phyloP scores from a whole-genome alignment of 78 protist species.

The Anaeramoeba ignava region DNA sequence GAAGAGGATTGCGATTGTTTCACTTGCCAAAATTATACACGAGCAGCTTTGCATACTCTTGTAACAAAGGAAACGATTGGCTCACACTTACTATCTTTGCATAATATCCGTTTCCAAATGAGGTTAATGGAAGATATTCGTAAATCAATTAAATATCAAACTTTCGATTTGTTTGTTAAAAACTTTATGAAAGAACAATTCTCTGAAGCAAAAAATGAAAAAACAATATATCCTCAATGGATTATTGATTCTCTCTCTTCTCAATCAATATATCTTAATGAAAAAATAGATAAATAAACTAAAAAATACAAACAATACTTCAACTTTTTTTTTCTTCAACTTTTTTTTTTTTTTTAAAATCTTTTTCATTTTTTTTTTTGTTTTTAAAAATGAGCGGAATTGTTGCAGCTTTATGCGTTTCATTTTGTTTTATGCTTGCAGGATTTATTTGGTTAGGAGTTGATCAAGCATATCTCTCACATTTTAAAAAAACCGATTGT shows the following conservation, averaged over 20 bases:
- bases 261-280: too few relatives aligned
- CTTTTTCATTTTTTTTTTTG: too few relatives aligned
- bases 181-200: neutral
- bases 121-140: neutral
- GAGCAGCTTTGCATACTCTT: neutral
- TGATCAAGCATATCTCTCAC: too few relatives aligned
- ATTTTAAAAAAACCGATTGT: too few relatives aligned
- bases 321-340: too few relatives aligned
- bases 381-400: too few relatives aligned
- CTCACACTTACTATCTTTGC: neutral
- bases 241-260: neutral
- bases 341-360: too few relatives aligned
- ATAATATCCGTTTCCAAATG: conserved; percentile 3
- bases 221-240: neutral
- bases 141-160: neutral
- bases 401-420: too few relatives aligned
- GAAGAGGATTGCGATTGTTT: neutral
- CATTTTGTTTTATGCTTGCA: too few relatives aligned
- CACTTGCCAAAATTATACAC: neutral
- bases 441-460: too few relatives aligned
- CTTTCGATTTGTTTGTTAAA: neutral
- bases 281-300: too few relatives aligned
- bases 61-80: neutral
- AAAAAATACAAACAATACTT: too few relatives aligned
- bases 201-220: neutral